These are phyloP conservation scores for Scleromitrula shiraiana DNA, from an alignment of 2,329 filamentous ascomycete species.

Conservation along the genomic window DNA sequence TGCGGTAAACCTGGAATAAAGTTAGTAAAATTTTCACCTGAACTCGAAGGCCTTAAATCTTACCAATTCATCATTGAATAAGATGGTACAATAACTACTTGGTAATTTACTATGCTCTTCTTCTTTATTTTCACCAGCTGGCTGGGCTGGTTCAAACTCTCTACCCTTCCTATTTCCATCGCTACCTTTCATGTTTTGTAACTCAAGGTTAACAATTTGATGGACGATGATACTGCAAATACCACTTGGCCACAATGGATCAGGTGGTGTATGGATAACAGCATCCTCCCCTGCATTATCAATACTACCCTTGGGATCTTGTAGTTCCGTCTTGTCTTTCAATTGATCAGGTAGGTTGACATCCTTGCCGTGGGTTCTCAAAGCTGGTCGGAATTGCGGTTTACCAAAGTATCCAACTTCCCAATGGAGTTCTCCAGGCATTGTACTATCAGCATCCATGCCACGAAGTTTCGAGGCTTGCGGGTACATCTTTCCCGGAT, in stretches of 20 bases:
- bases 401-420: slow-evolving; percentile 94
- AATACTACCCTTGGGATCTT: slow-evolving; percentile 78
- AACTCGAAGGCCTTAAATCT: slow-evolving; percentile 14
- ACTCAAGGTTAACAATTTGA: slow-evolving; percentile 88
- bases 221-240: slow-evolving; percentile 81
- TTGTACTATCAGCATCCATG: slow-evolving; percentile 72
- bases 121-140: slow-evolving; percentile 77
- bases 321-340: slow-evolving; percentile 65
- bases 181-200: slow-evolving; percentile 85
- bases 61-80: slow-evolving; percentile 77
- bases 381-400: slow-evolving; percentile 73
- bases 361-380: slow-evolving; percentile 83
- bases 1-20: slow-evolving; percentile 63
- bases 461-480: slow-evolving; percentile 78
- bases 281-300: slow-evolving; percentile 72
- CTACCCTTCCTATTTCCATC: slow-evolving; percentile 71
- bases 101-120: slow-evolving; percentile 74
- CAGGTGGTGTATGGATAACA: slow-evolving; percentile 81
- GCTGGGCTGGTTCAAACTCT: slow-evolving; percentile 82
- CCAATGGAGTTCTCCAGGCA: slow-evolving; percentile 94
- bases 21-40: slow-evolving; percentile 15
- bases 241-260: slow-evolving; percentile 93
- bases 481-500: slow-evolving; percentile 87
- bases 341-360: slow-evolving; percentile 66
- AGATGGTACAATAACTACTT: slow-evolving; percentile 87